Percentiles rank a stretch among this genome's conserved stretches.
Evolutionary conservation across 1,139 yeast genomes (phyloP).

Genomic region (Taphrina betulina): DNA sequence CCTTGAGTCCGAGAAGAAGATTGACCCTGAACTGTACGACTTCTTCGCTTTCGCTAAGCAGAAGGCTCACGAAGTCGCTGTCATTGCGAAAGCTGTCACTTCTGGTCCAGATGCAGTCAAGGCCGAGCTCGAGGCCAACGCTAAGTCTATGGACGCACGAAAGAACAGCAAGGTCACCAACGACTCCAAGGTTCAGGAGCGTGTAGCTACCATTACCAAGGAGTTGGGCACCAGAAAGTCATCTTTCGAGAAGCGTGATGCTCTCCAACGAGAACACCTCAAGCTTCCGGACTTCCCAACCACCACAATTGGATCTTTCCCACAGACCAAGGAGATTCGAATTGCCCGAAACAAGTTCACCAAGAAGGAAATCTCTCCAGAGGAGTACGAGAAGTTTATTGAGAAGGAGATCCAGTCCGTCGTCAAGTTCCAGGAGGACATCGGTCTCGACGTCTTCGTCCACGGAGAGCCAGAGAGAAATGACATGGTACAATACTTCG

Average conservation of each 20-base stretch:
- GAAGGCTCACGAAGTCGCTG: slow-evolving; percentile 87
- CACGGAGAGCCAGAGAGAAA: slow-evolving; percentile 99
- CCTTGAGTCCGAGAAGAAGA: slow-evolving; percentile 83
- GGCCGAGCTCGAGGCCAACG: slow-evolving; percentile 72
- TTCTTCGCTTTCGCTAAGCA: slow-evolving; percentile 99
- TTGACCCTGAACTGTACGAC: slow-evolving; percentile 86
- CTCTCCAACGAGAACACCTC: slow-evolving; percentile 79
- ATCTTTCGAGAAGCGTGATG: slow-evolving; percentile 83
- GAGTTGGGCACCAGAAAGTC: slow-evolving; percentile 73
- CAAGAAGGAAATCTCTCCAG: slow-evolving; percentile 93
- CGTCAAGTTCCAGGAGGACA: slow-evolving; percentile 98
- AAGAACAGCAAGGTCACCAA: slow-evolving; percentile 82
- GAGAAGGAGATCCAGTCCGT: slow-evolving; percentile 94
- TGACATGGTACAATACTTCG: slow-evolving; percentile 99
- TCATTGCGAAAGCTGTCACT: slow-evolving; percentile 82
- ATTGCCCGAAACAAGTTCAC: slow-evolving; percentile 95
- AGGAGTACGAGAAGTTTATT: slow-evolving; percentile 93
- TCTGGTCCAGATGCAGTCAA: slow-evolving; percentile 62
- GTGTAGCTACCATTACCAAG: slow-evolving; percentile 78
- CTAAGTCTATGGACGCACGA: slow-evolving; percentile 83
- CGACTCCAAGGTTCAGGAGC: slow-evolving; percentile 84
- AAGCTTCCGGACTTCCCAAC: slow-evolving; percentile 99
- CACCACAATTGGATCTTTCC: slow-evolving; percentile 99
- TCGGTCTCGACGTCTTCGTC: slow-evolving; percentile 94
- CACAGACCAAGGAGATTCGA: slow-evolving; percentile 99